Percentiles rank a stretch among this genome's conserved stretches.
Conservation (phyloP, 2,329 filamentous ascomycete genomes). For the Monosporascus sp. region DNA sequence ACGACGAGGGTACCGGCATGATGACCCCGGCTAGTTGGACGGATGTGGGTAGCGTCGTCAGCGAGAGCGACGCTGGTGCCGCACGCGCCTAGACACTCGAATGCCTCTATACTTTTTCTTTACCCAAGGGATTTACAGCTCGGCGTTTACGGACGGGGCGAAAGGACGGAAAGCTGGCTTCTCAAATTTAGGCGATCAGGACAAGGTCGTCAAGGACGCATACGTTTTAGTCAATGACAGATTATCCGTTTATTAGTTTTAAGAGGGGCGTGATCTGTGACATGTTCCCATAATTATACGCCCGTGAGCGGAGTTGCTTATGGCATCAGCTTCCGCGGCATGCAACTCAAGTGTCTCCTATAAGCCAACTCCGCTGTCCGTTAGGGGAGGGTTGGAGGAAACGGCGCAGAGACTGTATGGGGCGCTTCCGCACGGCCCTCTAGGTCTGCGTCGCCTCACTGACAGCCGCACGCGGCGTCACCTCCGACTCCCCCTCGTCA, state of each 20-base stretch:
- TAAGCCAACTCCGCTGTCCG: too few relatives aligned
- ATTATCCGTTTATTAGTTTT: too few relatives aligned
- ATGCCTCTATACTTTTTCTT: slow-evolving; percentile 3
- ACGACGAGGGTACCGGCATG: slow-evolving; percentile 46
- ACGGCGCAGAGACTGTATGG: background rate
- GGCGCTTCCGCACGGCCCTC: background rate
- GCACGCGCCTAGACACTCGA: slow-evolving; percentile 25
- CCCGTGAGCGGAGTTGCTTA: too few relatives aligned
- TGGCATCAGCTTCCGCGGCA: too few relatives aligned
- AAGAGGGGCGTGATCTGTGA: too few relatives aligned
- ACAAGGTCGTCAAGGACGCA: too few relatives aligned
- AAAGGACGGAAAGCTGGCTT: background rate
- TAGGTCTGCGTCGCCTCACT: slow-evolving; percentile 14
- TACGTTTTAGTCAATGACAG: too few relatives aligned
- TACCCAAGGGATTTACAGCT: background rate
- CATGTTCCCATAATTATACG: too few relatives aligned
- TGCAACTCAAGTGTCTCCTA: too few relatives aligned
- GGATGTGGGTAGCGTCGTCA: slow-evolving; percentile 58
- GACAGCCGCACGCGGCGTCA: background rate
- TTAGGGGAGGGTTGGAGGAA: too few relatives aligned
- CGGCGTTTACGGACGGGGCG: background rate
- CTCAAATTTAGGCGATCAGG: too few relatives aligned
- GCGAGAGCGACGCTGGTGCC: slow-evolving; percentile 44
- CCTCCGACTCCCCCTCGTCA: slow-evolving; percentile 2
- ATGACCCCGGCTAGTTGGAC: slow-evolving; percentile 59